These are phyloP conservation scores for Cryptococcus sp. DNA, from an alignment of 1,284 basidiomycete genomes.

Conservation along the genomic window DNA sequence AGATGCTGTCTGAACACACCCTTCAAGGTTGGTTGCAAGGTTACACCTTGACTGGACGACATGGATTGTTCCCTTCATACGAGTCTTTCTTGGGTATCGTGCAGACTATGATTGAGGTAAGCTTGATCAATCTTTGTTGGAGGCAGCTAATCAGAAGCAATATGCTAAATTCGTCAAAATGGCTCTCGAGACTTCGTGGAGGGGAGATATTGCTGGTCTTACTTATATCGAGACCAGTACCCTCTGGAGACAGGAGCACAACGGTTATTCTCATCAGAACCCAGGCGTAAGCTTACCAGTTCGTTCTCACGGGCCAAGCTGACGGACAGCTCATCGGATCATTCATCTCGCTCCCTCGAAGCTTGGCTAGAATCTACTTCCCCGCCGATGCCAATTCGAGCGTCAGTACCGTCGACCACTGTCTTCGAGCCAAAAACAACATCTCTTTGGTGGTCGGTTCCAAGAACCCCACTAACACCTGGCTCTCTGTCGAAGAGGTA, in stretches of 20 bases:
- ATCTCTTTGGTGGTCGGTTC: slow-evolving; percentile 66
- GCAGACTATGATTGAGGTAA: slow-evolving; percentile 47
- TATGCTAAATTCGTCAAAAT: slow-evolving; percentile 83
- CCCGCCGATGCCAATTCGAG: slow-evolving; percentile 87
- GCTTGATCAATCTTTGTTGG: not conserved
- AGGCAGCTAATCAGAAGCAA: slow-evolving; percentile 52
- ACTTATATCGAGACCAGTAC: slow-evolving; percentile 77
- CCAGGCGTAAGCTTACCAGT: slow-evolving; percentile 54
- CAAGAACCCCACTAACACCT: slow-evolving; percentile 58
- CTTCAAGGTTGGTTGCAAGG: slow-evolving; percentile 84
- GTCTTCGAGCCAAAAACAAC: slow-evolving; percentile 71
- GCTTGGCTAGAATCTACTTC: slow-evolving; percentile 73
- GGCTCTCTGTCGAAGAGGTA: slow-evolving; percentile 47
- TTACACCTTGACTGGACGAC: slow-evolving; percentile 65
- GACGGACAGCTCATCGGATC: slow-evolving; percentile 61
- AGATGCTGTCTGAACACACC: slow-evolving; percentile 83
- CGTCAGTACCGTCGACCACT: slow-evolving; percentile 70
- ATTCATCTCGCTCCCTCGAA: slow-evolving; percentile 69
- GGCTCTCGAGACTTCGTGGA: slow-evolving; percentile 70
- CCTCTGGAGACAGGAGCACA: slow-evolving; percentile 63
- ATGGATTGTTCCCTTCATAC: slow-evolving; percentile 80
- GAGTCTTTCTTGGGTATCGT: slow-evolving; percentile 59
- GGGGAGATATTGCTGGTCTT: slow-evolving; percentile 65
- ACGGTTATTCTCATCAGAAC: slow-evolving; percentile 77
- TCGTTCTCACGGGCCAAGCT: not conserved